These are phyloP conservation scores for Phalaenopsis equestris DNA, from an alignment of 106 monocot species.

Conservation along the genomic window DNA sequence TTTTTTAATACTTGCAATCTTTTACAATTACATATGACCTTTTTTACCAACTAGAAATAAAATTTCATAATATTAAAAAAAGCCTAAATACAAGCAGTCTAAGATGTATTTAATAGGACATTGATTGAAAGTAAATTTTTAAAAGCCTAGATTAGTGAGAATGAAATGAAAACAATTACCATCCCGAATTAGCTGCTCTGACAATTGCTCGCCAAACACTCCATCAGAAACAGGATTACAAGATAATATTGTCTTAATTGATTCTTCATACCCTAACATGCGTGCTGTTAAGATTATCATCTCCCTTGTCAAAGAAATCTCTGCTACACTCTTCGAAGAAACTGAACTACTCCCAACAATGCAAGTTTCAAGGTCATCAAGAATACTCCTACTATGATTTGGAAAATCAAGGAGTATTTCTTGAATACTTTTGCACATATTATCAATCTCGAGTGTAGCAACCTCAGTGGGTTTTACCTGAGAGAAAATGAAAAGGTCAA, in stretches of 20 bases:
- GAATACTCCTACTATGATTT: slow-evolving; percentile 39
- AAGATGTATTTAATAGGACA: not conserved
- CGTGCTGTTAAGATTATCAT: slow-evolving; percentile 55
- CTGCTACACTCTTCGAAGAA: slow-evolving; percentile 43
- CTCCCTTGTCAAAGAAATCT: slow-evolving; percentile 63
- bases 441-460: slow-evolving; percentile 39
- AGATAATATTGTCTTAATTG: slow-evolving; percentile 38
- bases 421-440: slow-evolving; percentile 64
- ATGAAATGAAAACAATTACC: slow-evolving; percentile 34
- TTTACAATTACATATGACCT: too few relatives aligned
- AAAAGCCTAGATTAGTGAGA: not conserved
- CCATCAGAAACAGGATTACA: slow-evolving; percentile 32
- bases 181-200: slow-evolving; percentile 79
- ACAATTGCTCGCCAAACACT: slow-evolving; percentile 60
- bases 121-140: not conserved
- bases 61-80: not conserved
- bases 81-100: not conserved
- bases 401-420: slow-evolving; percentile 53
- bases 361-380: slow-evolving; percentile 71
- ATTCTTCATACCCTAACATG: slow-evolving; percentile 55
- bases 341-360: slow-evolving; percentile 43
- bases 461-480: slow-evolving; percentile 74
- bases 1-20: too few relatives aligned
- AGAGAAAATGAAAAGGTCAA: slow-evolving; percentile 8
- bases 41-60: too few relatives aligned